Percentiles rank a stretch among this genome's conserved stretches.
Evolutionary conservation across 345 rosid species (phyloP).

Genomic region (rapeseed (Brassica napus)): DNA sequence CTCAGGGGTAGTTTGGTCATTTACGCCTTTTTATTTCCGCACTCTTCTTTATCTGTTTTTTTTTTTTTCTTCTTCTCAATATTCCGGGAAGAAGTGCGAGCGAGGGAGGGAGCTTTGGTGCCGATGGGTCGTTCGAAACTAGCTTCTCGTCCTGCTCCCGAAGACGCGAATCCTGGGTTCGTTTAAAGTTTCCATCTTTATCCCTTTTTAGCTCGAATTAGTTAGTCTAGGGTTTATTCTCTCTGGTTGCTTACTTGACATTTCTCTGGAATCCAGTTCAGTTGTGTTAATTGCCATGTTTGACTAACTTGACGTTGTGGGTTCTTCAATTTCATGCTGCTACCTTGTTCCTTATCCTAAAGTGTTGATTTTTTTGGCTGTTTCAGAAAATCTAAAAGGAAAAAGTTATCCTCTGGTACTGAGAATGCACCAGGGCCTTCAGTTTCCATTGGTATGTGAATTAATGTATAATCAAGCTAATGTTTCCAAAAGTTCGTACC

Average conservation of each 20-base stretch:
- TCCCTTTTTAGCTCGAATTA: not conserved
- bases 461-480: not conserved
- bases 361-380: constrained; percentile 8
- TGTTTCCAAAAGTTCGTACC: not conserved
- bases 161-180: constrained; percentile 52
- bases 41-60: not conserved
- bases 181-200: constrained; percentile 21
- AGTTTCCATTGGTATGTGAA: constrained; percentile 28
- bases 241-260: constrained; percentile 18
- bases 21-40: not conserved
- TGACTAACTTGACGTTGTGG: not conserved
- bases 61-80: not conserved
- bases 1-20: constrained; percentile 26
- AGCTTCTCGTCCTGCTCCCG: constrained; percentile 47
- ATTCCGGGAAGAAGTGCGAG: constrained; percentile 22
- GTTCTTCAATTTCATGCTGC: constrained; percentile 11
- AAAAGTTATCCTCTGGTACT: constrained; percentile 47
- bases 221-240: not conserved
- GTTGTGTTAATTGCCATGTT: constrained; percentile 7
- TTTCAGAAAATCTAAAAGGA: constrained; percentile 63
- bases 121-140: constrained; percentile 55
- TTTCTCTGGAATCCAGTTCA: constrained; percentile 1
- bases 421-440: constrained; percentile 48
- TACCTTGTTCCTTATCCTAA: not conserved
- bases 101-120: constrained; percentile 23